Evolutionary conservation across 768 basidiomycete species (phyloP).

Genomic region (Psilocybe tampanensis): DNA sequence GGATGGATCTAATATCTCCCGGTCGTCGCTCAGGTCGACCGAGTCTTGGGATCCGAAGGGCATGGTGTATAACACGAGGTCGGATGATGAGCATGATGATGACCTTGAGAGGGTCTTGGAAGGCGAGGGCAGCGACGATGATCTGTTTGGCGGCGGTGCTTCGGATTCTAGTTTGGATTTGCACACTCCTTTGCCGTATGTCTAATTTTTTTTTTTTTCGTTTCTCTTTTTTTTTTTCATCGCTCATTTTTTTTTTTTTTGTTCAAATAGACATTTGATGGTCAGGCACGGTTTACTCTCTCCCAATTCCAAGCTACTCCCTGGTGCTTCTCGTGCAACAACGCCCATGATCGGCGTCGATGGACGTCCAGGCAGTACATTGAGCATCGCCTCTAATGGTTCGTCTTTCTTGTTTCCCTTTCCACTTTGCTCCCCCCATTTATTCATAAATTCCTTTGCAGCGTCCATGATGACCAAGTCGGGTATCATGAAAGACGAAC

Average conservation of each 20-base stretch:
- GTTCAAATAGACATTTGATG: slow-evolving; percentile 56
- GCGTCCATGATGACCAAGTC: slow-evolving; percentile 36
- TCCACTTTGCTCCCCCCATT: background rate
- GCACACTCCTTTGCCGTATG: slow-evolving; percentile 71
- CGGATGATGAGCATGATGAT: slow-evolving; percentile 13
- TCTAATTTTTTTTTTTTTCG: too few species aligned
- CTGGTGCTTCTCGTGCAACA: slow-evolving; percentile 29
- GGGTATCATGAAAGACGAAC: slow-evolving; percentile 50
- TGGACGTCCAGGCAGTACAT: slow-evolving; percentile 36
- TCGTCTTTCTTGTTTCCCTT: slow-evolving; percentile 1
- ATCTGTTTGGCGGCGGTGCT: background rate
- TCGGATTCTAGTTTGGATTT: slow-evolving; percentile 71
- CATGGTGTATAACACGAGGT: background rate
- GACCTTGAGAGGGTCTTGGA: slow-evolving; percentile 20
- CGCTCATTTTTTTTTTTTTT: background rate
- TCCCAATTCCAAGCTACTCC: slow-evolving; percentile 62
- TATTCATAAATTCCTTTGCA: slow-evolving; percentile 8
- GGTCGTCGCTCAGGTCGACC: background rate
- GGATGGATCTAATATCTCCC: background rate
- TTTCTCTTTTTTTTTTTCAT: slow-evolving; percentile 7
- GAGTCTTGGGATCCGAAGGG: slow-evolving; percentile 3
- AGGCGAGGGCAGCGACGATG: slow-evolving; percentile 12
- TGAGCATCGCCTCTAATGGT: slow-evolving; percentile 38
- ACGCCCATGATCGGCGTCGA: slow-evolving; percentile 20
- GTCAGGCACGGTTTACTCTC: slow-evolving; percentile 67